Base-by-base conservation (phyloP, 225 moss, liverwort and hornwort genomes). In the Sphagnum contortum region DNA sequence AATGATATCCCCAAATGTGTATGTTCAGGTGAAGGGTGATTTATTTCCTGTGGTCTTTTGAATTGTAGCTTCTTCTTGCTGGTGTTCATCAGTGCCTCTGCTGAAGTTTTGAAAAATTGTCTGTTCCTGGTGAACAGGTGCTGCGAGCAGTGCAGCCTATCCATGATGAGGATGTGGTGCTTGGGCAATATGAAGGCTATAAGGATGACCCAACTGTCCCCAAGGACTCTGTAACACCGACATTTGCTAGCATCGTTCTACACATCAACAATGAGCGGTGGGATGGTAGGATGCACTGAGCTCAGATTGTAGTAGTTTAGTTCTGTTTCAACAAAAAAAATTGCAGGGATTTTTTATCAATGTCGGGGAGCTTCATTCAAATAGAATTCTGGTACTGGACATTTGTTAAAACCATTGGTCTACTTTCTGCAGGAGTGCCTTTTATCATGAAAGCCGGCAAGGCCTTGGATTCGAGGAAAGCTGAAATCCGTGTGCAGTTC, bases 361-460 rank as follows among this genome's bases (percentile, higher is more conserved):
- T 29, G 29, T 1, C 1, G 29, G 29, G 29, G 29, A 29, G 29
- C 29, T 29, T 29, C 29, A 29, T 29, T 29, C 29, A 29, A 29
- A 29, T 29, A 29, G 29, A 29, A 29, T 29, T 29, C 29, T 29
- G 29, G 29, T 29, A 29, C 29, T 29, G 29, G 29, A 29, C 29
- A 29, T 29, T 29, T 29, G 29, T 29, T 29, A 29, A 29, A 29
- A 29, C 29, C 1, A 29, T 29, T 29, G 29, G 29, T 29, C 29
- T 52, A 13, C 47, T 65, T 70, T 46, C 66, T 70, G 65, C 67
- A 83, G 91, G 88, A 48, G 91, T 93, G 49, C 96, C 93, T 13
- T 91, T 98, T 74, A 91, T 98, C 56, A 67, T 98, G 50, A 91
- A 79, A 73, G 93, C 96, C 62, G 93, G 96, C 59, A 98, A 98